phyloP scores from a whole-genome alignment of 1,139 yeast genomes.

The Geotrichum cucujoidarum region DNA sequence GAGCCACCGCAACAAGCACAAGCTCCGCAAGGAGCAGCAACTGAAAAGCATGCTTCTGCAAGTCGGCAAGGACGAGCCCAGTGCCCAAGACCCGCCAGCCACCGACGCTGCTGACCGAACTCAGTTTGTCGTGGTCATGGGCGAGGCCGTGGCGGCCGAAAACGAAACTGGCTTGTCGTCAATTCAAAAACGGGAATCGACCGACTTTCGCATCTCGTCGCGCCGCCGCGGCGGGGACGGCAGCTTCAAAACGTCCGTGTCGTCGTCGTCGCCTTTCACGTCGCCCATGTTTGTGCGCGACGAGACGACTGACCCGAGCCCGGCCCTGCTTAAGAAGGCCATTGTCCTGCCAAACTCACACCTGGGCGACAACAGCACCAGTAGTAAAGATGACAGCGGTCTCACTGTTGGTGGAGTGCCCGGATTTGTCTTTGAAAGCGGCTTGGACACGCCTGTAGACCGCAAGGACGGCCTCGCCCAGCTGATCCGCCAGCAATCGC shows the following conservation, averaged over 20 bases:
- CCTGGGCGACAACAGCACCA: background rate
- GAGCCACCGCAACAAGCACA: too few species aligned
- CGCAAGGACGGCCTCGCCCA: background rate
- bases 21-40: background rate
- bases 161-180: background rate
- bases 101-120: background rate
- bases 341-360: background rate
- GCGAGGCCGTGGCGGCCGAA: background rate
- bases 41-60: background rate
- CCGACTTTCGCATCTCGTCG: background rate
- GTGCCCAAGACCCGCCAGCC: background rate
- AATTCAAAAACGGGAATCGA: background rate
- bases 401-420: background rate
- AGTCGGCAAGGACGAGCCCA: background rate
- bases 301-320: background rate
- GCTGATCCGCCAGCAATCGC: background rate
- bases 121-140: background rate
- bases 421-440: constrained; percentile 7
- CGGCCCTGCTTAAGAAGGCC: background rate
- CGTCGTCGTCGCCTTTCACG: too few species aligned
- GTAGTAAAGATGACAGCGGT: background rate
- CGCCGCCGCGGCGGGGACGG: background rate
- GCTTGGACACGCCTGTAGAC: constrained; percentile 2
- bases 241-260: too few species aligned
- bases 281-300: too few species aligned